phyloP scores from a whole-genome alignment of 73 alveolate genomes.

The Paramecium sonneborni region DNA sequence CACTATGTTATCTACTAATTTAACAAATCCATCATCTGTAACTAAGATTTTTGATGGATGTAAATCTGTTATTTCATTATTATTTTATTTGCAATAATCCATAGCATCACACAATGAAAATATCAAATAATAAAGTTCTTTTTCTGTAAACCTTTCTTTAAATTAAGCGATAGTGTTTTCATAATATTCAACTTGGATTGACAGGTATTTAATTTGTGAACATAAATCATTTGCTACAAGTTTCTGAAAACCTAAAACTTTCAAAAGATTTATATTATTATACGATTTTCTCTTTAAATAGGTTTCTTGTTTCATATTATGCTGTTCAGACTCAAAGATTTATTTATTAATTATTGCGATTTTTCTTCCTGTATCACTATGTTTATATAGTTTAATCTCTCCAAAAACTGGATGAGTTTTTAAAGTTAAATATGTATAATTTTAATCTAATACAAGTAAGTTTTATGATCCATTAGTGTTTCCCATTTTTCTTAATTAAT shows the following conservation, averaged over 20 bases:
- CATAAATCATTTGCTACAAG: neutral
- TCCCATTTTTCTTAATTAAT: constrained; percentile 1
- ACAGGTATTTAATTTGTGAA: neutral
- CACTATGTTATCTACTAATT: neutral
- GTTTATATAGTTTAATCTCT: neutral
- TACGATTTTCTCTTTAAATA: neutral
- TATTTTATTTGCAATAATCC: constrained; percentile 10
- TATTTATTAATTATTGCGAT: neutral
- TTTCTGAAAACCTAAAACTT: neutral
- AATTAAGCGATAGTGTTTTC: neutral
- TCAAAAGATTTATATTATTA: neutral
- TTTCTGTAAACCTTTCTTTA: constrained; percentile 14
- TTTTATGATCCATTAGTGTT: neutral
- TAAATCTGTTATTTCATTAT: constrained; percentile 16
- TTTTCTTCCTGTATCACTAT: neutral
- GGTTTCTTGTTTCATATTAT: neutral
- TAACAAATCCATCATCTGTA: neutral
- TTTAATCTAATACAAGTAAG: neutral
- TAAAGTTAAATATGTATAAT: neutral
- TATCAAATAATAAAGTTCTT: constrained; percentile 2
- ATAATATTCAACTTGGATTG: constrained; percentile 12
- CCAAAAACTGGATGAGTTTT: constrained; percentile 16
- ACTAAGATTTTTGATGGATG: constrained; percentile 36
- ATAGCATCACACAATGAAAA: constrained; percentile 3
- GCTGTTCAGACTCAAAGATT: neutral